Base-by-base conservation (phyloP, 768 basidiomycete genomes). In the Lactarius tabidus region DNA sequence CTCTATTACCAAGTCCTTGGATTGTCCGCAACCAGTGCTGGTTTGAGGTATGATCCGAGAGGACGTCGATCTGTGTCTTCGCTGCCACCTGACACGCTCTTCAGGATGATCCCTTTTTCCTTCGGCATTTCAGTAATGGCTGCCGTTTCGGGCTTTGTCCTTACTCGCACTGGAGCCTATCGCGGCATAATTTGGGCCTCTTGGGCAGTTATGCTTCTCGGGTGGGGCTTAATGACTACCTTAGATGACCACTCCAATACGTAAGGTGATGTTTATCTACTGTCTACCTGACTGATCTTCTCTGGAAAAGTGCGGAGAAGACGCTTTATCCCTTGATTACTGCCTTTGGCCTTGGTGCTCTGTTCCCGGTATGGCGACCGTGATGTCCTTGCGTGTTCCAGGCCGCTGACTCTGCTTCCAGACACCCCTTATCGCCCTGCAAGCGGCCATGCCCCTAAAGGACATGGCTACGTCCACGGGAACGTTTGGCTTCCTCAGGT, bases 391-490 rank as follows among this genome's bases (percentile, higher is more conserved):
- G 67, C 39, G 67, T 59, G 3, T 26, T 23, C 14, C 36, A 33
- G 12, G 10, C 15, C 23, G 36, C 53, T 59, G 6, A 63, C 52
- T 12, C 1, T 6, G n/a, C 10, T 62, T 51, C 52, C 70, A 87
- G 84, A 79, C 79, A 5, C 90, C 90, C 0, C 75, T 91, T 8
- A 84, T 93, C 59, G 89, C 81, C 18, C 75, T 94, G 18, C 92
- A 94, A 75, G 90, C 91, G 1, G 87, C 91, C 0, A 95, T 95
- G 91, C 93, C 93, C 1, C 71, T 90, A 20, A 87, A 85, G 70
- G 90, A 93, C 68, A 91, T 93, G 90, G 90, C 91, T 2, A 91
- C 91, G 2, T 85, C 85, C 61, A 91, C 91, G 0, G 78, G 82
- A 1, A 84, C 85, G 0, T 89, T 87, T 71, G 82, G 83, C 28